Base-by-base conservation (phyloP, 2,329 filamentous ascomycete genomes). In the Phyllosticta capitalensis region DNA sequence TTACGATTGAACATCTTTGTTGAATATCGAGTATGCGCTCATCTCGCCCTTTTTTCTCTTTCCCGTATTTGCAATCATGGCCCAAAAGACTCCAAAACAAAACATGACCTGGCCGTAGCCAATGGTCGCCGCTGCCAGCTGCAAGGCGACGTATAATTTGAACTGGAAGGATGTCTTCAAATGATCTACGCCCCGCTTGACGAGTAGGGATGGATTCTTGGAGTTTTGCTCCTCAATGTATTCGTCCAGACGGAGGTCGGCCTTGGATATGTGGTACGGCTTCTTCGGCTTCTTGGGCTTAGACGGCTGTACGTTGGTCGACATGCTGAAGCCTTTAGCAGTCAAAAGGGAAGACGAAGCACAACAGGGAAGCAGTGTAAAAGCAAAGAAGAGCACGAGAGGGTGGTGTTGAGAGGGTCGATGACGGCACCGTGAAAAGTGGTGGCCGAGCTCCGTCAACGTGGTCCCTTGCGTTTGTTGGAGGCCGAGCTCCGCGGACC, bases 21-120 rank as follows among this genome's bases (percentile, higher is more conserved):
- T 69, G 59, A 69, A 69, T 10, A 69, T 61, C 28, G 66, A 69
- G 63, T 69, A 69, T 14, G 67, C 68, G 48, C 67, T 69, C 61
- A 67, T 65, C 59, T 69, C 67, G 9, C 68, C 68, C 20, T 66
- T 62, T 57, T 65, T 67, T 54, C 64, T 63, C 55, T 61, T 65
- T n/a, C 67, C 64, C 9, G 68, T 70, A 52, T 69, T 70, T n/a
- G 62, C 66, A 61, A 66, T 64, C 64, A 68, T 68, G 63, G 69
- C 69, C 68, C 68, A 70, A 28, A 70, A 55, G 50, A 70, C 63
- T 22, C 68, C 68, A 50, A 69, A 63, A 49, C 66, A 66, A 6
- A 69, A 61, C 59, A 69, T 67, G 24, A 64, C 63, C 63, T 68
- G 68, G 2, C 68, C 68, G 50, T 66, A 66, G 49, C 67, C 66